Evolutionary conservation across 441 rosid genomes (phyloP).

Genomic region (Croton setiger): DNA sequence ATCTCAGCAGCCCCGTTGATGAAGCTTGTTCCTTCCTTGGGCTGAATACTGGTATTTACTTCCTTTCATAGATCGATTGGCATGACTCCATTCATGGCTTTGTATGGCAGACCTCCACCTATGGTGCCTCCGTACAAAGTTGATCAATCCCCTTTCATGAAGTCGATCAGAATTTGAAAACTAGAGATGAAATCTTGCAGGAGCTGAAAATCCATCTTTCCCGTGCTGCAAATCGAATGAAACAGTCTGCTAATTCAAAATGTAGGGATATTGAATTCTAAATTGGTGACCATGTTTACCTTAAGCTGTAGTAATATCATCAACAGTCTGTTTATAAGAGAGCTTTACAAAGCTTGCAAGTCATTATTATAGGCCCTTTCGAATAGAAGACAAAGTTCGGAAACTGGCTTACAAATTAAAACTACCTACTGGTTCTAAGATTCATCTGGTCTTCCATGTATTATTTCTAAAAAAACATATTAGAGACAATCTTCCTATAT

Average conservation of each 20-base stretch:
- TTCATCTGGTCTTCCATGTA: constrained; percentile 8
- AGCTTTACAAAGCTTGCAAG: background rate
- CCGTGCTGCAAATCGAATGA: background rate
- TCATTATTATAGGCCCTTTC: background rate
- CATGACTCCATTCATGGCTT: background rate
- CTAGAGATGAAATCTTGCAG: background rate
- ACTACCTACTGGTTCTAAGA: background rate
- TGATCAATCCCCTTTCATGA: background rate
- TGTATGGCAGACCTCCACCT: background rate
- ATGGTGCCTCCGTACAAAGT: background rate
- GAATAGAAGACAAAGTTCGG: background rate
- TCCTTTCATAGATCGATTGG: background rate
- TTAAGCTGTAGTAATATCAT: background rate
- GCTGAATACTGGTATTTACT: background rate
- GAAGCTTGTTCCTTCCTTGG: background rate
- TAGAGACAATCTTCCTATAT: background rate
- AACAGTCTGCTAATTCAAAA: background rate
- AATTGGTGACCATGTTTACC: background rate
- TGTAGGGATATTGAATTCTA: background rate
- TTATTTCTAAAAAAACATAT: background rate
- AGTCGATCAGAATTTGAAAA: background rate
- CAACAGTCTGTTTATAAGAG: background rate
- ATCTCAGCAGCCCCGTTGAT: background rate
- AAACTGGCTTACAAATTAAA: background rate
- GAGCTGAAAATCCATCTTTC: background rate